Evolutionary conservation across 176 grass and related monocot species (phyloP).

Genomic region (Aegilops tauschii): DNA sequence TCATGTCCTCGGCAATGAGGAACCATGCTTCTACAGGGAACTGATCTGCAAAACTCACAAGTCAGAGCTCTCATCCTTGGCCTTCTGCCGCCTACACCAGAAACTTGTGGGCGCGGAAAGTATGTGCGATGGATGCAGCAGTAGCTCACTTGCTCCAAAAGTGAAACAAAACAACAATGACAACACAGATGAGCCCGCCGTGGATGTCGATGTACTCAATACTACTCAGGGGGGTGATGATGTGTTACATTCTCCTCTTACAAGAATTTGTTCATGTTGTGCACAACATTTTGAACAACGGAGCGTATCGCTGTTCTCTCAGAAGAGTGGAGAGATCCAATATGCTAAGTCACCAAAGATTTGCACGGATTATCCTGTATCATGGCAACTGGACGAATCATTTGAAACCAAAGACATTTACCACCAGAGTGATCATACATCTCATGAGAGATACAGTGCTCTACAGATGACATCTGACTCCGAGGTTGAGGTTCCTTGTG

Average conservation of each 20-base stretch:
- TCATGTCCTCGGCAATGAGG: constrained; percentile 69
- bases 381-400: constrained; percentile 29
- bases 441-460: constrained; percentile 44
- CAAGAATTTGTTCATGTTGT: constrained; percentile 56
- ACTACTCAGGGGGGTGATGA: not conserved
- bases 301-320: not conserved
- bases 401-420: constrained; percentile 39
- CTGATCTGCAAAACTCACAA: constrained; percentile 80
- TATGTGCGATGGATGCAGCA: constrained; percentile 68
- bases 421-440: constrained; percentile 39
- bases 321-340: constrained; percentile 25
- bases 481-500: constrained; percentile 41
- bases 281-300: constrained; percentile 30
- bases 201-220: not conserved
- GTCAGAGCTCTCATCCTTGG: constrained; percentile 75
- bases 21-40: constrained; percentile 78
- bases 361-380: constrained; percentile 39
- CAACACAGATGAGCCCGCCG: not conserved
- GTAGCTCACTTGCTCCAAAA: constrained; percentile 33
- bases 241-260: constrained; percentile 3
- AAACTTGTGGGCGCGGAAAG: constrained; percentile 50
- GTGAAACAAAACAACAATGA: constrained; percentile 1
- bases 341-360: constrained; percentile 33
- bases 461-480: constrained; percentile 71
- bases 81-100: constrained; percentile 69